phyloP scores from a whole-genome alignment of 805 yeast genomes.

The Yamadazyma phyllophila region DNA sequence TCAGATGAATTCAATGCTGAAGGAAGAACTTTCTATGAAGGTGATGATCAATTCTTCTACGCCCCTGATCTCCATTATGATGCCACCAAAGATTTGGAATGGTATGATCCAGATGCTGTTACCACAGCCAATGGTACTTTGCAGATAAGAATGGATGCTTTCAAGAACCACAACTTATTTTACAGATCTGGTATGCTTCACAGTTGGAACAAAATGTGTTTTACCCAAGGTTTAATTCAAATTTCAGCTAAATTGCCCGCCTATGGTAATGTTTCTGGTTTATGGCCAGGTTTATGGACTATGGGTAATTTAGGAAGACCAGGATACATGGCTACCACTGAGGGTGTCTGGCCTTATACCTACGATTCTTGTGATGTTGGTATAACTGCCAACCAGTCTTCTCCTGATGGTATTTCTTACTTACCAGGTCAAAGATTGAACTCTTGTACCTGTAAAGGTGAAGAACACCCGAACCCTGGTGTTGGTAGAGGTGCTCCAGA shows the following conservation, averaged over 20 bases:
- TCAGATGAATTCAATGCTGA: constrained; percentile 44
- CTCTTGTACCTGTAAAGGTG: constrained; percentile 35
- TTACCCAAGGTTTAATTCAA: constrained; percentile 33
- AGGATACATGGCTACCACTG: constrained; percentile 36
- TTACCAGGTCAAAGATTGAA: constrained; percentile 39
- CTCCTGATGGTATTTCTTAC: constrained; percentile 40
- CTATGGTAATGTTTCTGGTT: constrained; percentile 36
- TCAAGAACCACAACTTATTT: constrained; percentile 32
- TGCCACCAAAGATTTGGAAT: constrained; percentile 44
- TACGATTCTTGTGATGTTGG: constrained; percentile 41
- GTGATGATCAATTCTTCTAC: constrained; percentile 44
- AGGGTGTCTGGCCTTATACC: constrained; percentile 43
- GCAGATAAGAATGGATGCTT: constrained; percentile 36
- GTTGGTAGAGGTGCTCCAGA: constrained; percentile 51
- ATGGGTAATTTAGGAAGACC: constrained; percentile 42
- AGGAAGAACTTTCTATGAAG: constrained; percentile 43
- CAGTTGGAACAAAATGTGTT: constrained; percentile 40
- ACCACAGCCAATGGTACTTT: constrained; percentile 40
- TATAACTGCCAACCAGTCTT: constrained; percentile 40
- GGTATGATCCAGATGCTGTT: constrained; percentile 45
- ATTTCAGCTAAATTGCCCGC: constrained; percentile 34
- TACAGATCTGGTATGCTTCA: constrained; percentile 43
- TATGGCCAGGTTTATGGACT: constrained; percentile 45
- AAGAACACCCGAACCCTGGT: constrained; percentile 39
- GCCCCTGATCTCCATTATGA: constrained; percentile 42